A percentile compares a stretch with the other conserved stretches of the same genome.
Evolutionary conservation across 768 basidiomycete species (phyloP).

Genomic region (Phanerochaete sordida): DNA sequence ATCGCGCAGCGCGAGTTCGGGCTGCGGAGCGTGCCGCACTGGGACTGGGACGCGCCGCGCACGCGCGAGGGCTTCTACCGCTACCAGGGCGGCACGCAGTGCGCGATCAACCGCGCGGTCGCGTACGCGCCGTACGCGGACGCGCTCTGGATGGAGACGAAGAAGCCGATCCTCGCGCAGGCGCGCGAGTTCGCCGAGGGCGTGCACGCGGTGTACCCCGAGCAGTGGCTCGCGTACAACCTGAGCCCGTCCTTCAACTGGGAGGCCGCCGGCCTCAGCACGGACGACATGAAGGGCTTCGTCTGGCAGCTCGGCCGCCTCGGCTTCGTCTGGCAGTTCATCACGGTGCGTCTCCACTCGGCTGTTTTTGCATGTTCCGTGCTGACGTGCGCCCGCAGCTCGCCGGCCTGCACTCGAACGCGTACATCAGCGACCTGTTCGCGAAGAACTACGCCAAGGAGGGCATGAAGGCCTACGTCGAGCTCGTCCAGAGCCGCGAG

Average conservation of each 20-base stretch:
- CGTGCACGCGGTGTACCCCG: conserved; percentile 76
- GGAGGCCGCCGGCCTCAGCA: conserved; percentile 88
- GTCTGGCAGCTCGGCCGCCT: conserved; percentile 94
- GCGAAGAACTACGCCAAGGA: conserved; percentile 86
- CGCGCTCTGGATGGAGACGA: conserved; percentile 95
- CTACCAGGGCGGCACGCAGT: conserved; percentile 95
- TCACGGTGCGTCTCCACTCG: conserved; percentile 63
- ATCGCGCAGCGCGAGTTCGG: conserved; percentile 83
- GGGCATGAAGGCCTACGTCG: conserved; percentile 99
- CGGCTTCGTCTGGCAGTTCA: conserved; percentile 99
- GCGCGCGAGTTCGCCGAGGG: conserved; percentile 90
- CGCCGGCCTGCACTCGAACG: conserved; percentile 95
- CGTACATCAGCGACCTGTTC: conserved; percentile 92
- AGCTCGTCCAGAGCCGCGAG: conserved; percentile 89
- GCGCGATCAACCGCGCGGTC: conserved; percentile 86
- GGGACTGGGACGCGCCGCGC: conserved; percentile 93
- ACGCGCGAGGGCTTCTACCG: conserved; percentile 97
- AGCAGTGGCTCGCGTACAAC: conserved; percentile 97
- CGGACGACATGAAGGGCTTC: conserved; percentile 81
- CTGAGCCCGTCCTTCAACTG: conserved; percentile 92
- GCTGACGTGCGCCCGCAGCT: conserved; percentile 50
- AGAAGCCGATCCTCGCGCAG: conserved; percentile 88
- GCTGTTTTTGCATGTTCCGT: neutral
- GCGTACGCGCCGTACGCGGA: conserved; percentile 95
- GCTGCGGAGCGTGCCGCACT: conserved; percentile 71